Conservation (phyloP, 2,329 filamentous ascomycete species). For the Botrytis medusae region DNA sequence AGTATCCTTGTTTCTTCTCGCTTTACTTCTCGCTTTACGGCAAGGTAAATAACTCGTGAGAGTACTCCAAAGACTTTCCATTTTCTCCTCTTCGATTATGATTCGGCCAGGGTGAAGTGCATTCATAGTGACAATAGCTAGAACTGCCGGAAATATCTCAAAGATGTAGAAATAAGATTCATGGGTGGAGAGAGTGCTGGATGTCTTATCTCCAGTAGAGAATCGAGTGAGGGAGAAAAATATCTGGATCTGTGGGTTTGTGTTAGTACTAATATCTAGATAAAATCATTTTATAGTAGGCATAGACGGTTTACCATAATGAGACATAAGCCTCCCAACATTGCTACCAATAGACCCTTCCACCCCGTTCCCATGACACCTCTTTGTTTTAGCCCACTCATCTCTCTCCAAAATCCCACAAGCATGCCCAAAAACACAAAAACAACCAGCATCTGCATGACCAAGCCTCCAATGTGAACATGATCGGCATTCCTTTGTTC, state of each 20-base stretch:
- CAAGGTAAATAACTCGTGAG: background rate
- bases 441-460: conserved; percentile 51
- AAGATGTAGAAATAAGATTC: background rate
- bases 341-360: background rate
- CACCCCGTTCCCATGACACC: background rate
- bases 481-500: conserved; percentile 41
- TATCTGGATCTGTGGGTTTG: background rate
- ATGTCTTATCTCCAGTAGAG: background rate
- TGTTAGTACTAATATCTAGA: background rate
- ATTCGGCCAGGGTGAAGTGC: background rate
- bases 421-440: conserved; percentile 42
- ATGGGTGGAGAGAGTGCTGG: background rate
- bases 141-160: background rate
- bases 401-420: background rate
- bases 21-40: background rate
- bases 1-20: background rate
- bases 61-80: background rate
- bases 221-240: background rate
- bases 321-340: background rate
- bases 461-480: conserved; percentile 55
- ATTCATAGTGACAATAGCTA: background rate
- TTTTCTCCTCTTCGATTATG: background rate
- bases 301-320: background rate
- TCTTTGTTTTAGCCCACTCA: background rate
- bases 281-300: background rate